phyloP scores from a whole-genome alignment of 768 basidiomycete genomes.

The Coprinopsis sp. region DNA sequence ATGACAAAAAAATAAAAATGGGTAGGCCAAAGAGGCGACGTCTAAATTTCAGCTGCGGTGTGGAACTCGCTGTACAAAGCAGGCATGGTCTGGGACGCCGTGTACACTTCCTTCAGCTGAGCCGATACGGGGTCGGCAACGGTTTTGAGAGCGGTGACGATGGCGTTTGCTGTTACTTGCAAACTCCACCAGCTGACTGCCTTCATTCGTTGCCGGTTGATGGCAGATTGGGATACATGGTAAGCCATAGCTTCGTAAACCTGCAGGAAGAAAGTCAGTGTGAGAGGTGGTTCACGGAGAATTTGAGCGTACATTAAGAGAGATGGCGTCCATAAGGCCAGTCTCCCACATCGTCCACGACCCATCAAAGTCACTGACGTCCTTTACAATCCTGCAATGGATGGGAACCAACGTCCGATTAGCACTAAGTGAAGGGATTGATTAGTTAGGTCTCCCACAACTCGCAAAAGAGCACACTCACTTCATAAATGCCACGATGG shows the following conservation, averaged over 20 bases:
- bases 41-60: conserved; percentile 17
- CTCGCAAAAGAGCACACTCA: conserved; percentile 32
- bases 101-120: conserved; percentile 42
- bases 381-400: conserved; percentile 82
- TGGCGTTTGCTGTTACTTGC: conserved; percentile 87
- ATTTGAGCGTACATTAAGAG: conserved; percentile 59
- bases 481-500: conserved; percentile 99
- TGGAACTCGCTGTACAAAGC: conserved; percentile 18
- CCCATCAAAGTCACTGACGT: conserved; percentile 87
- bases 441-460: background rate
- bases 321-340: conserved; percentile 88
- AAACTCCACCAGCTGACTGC: conserved; percentile 93
- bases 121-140: conserved; percentile 66
- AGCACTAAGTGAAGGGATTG: conserved; percentile 47
- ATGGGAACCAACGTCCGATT: conserved; percentile 94
- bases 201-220: conserved; percentile 79
- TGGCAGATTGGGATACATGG: conserved; percentile 88
- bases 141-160: conserved; percentile 71
- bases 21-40: too few species aligned
- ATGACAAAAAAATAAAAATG: too few species aligned
- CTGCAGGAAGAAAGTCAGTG: conserved; percentile 29
- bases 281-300: background rate
- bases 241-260: conserved; percentile 91
- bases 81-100: conserved; percentile 25
- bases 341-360: conserved; percentile 99